Percentiles rank a stretch among this genome's conserved stretches.
phyloP scores from a whole-genome alignment of 768 basidiomycete species.

The Rhodosporidiobolus sp. region DNA sequence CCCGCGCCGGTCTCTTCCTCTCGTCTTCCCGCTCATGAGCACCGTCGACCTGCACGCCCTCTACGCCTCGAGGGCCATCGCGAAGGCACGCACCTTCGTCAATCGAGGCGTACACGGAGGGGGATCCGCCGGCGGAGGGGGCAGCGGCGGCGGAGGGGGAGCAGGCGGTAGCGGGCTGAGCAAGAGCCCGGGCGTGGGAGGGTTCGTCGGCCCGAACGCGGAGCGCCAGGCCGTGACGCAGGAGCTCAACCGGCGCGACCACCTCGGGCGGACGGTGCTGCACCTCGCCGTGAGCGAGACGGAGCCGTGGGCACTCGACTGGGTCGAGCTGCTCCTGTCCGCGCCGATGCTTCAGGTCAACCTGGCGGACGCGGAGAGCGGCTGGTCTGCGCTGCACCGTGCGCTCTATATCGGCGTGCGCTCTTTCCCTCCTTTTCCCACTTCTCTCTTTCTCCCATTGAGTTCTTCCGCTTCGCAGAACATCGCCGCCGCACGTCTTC shows the following conservation, averaged over 20 bases:
- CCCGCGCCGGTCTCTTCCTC: neutral
- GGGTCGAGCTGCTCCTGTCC: slow-evolving; percentile 68
- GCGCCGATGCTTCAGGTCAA: slow-evolving; percentile 78
- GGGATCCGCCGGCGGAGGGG: neutral
- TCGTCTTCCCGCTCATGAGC: slow-evolving; percentile 14
- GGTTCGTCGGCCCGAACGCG: neutral
- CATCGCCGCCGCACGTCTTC: slow-evolving; percentile 59
- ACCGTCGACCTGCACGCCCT: slow-evolving; percentile 35
- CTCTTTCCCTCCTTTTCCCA: slow-evolving; percentile 14
- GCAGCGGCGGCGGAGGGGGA: neutral
- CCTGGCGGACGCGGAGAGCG: slow-evolving; percentile 71
- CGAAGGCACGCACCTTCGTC: slow-evolving; percentile 30
- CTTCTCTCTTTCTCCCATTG: slow-evolving; percentile 3
- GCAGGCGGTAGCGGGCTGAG: slow-evolving; percentile 6
- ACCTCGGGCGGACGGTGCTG: slow-evolving; percentile 70
- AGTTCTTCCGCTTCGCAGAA: slow-evolving; percentile 14
- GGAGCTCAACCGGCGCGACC: slow-evolving; percentile 71
- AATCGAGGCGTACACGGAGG: slow-evolving; percentile 4
- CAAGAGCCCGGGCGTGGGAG: slow-evolving; percentile 9
- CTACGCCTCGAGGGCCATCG: slow-evolving; percentile 34
- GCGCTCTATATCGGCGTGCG: slow-evolving; percentile 65
- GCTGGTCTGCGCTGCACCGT: slow-evolving; percentile 87
- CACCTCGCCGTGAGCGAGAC: slow-evolving; percentile 72
- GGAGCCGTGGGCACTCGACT: slow-evolving; percentile 67
- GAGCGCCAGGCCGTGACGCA: slow-evolving; percentile 9